phyloP scores from a whole-genome alignment of 805 yeast species.

The Ogataea zsoltii region DNA sequence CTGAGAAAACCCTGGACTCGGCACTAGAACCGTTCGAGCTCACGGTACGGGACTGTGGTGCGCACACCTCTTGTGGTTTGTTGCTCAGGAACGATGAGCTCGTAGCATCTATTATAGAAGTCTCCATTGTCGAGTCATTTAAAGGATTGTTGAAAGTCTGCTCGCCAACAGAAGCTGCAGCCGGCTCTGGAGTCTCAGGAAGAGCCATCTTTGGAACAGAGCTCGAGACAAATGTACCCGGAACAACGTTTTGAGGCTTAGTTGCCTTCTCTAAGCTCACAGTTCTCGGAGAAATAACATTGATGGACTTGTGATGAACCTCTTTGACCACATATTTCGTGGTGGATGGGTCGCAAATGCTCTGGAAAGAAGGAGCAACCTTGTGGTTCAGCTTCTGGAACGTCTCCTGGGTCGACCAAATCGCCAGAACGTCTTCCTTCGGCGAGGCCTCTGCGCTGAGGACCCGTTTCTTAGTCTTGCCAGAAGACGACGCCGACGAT shows the following conservation, averaged over 20 bases:
- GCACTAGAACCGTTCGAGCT: background rate
- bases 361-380: slow-evolving; percentile 26
- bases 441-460: slow-evolving; percentile 30
- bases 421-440: slow-evolving; percentile 29
- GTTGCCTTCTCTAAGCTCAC: no score
- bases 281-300: slow-evolving; percentile 17
- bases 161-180: slow-evolving; percentile 5
- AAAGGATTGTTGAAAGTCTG: slow-evolving; percentile 25
- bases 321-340: slow-evolving; percentile 20
- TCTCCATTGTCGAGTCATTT: slow-evolving; percentile 21
- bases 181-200: background rate
- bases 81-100: background rate
- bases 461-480: slow-evolving; percentile 14
- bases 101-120: slow-evolving; percentile 2
- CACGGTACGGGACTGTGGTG: no score
- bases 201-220: background rate
- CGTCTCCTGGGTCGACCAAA: slow-evolving; percentile 36
- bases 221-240: slow-evolving; percentile 4
- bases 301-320: slow-evolving; percentile 25
- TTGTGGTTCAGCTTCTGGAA: slow-evolving; percentile 22
- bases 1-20: background rate
- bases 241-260: background rate
- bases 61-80: background rate
- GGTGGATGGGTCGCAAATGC: slow-evolving; percentile 28
- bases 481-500: slow-evolving; percentile 33